Evolutionary conservation across 495 filamentous ascomycete genomes (phyloP), one percentile per base, ranked within the genome.

Genomic region (Rostrohypoxylon terebratum): DNA sequence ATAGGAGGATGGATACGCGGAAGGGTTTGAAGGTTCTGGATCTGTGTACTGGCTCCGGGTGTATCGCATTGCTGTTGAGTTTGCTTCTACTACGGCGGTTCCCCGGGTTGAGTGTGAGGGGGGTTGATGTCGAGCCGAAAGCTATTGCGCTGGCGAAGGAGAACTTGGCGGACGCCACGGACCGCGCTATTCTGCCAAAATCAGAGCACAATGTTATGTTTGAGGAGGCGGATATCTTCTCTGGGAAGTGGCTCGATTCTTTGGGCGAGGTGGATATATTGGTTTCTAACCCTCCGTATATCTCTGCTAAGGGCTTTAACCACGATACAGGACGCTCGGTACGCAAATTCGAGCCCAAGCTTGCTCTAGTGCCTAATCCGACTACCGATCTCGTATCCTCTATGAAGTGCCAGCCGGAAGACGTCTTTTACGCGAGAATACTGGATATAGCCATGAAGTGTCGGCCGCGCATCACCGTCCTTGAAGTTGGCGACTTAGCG

Each of bases 211-310:
- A 44, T 0, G 76, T 93, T 1, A 34, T 50, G 18, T 93, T 94
- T 72, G 28, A 72, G 9, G 67, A 73, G 6, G 86, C 78, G 3
- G 85, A 93, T 76, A 81, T 94, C 6, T 85, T 94, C 36, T 70
- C 75, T 10, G 64, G 74, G 7, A 31, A 54, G 8, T 70, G 69
- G 65, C 60, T 79, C 25, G 8, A 44, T 7, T 10, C 25, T 10
- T 44, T 9, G 18, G 18, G 10, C 3, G 59, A 44, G 23, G 88
- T 86, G 63, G 92, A 97, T 69, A 75, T 99, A n/a, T 77, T 99
- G 0, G 87, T 94, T 34, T 89, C 91, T 4, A 99, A 99, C 79
- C 96, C 96, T 10, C 96, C 96, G 0, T 98, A 99, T 78, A 91
- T 99, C 53, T 95, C 94, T 10, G 76, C 77, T 0, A 16, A 58